Conservation (phyloP, 106 monocot genomes). For the Dioscorea dumetorum region DNA sequence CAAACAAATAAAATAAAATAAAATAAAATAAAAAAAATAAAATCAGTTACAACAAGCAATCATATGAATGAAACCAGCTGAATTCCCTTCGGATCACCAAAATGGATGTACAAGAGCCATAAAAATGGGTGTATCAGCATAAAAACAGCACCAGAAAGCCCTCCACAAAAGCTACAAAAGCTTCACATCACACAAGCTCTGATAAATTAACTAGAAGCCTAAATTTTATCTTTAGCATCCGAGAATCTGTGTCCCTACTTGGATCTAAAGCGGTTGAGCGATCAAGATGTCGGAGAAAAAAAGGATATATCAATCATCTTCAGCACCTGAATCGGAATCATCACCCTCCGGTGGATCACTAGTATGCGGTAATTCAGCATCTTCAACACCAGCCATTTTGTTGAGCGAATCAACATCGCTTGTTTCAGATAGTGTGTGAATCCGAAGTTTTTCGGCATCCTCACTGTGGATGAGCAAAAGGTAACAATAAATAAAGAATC, state of each 20-base stretch:
- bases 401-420: constrained; percentile 50
- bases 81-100: too few relatives aligned
- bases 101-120: too few relatives aligned
- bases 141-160: not conserved
- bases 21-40: too few relatives aligned
- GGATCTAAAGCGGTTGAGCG: not conserved
- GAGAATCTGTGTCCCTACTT: not conserved
- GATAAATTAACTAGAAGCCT: not conserved
- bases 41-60: too few relatives aligned
- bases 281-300: too few relatives aligned
- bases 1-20: too few relatives aligned
- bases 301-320: not conserved
- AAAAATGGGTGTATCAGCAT: not conserved
- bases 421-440: constrained; percentile 40
- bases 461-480: constrained; percentile 26
- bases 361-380: constrained; percentile 9
- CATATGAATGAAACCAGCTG: too few relatives aligned
- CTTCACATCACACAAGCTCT: not conserved
- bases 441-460: constrained; percentile 55
- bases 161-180: not conserved
- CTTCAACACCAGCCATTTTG: constrained; percentile 43
- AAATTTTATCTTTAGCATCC: not conserved
- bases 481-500: not conserved
- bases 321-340: not conserved
- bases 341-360: not conserved